A percentile compares a stretch with the other conserved stretches of the same genome.
These are phyloP conservation scores for Penicillium sp. DNA, from an alignment of 2,329 filamentous ascomycete species.

Conservation along the genomic window DNA sequence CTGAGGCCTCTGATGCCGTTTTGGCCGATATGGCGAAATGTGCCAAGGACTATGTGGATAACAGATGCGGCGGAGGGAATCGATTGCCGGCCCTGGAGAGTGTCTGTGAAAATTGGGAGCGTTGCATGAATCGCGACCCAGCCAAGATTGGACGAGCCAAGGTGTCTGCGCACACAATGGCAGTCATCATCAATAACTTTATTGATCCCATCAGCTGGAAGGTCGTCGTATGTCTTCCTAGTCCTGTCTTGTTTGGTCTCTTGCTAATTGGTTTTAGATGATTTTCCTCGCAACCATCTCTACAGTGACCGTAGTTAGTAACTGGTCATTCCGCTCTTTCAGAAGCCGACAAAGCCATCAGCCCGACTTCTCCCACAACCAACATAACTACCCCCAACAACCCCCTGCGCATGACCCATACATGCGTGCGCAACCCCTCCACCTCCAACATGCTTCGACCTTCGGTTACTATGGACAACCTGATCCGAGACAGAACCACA, in stretches of 20 bases:
- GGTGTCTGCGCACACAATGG: slow-evolving; percentile 83
- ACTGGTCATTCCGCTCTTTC: slow-evolving; percentile 61
- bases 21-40: slow-evolving; percentile 74
- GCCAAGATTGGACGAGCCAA: slow-evolving; percentile 74
- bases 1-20: slow-evolving; percentile 67
- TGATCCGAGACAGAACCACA: slow-evolving; percentile 14
- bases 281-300: slow-evolving; percentile 44
- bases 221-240: slow-evolving; percentile 58
- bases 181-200: slow-evolving; percentile 91
- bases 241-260: not conserved
- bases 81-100: slow-evolving; percentile 71
- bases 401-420: slow-evolving; percentile 22
- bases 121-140: slow-evolving; percentile 85
- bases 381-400: slow-evolving; percentile 25
- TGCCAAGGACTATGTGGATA: slow-evolving; percentile 70
- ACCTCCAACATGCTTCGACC: slow-evolving; percentile 28
- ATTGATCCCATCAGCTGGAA: slow-evolving; percentile 89
- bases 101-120: slow-evolving; percentile 77
- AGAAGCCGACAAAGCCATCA: slow-evolving; percentile 37
- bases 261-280: slow-evolving; percentile 29
- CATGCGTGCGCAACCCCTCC: slow-evolving; percentile 24
- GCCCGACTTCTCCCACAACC: slow-evolving; percentile 27
- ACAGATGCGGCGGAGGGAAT: slow-evolving; percentile 68
- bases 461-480: slow-evolving; percentile 28
- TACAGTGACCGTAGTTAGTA: slow-evolving; percentile 57